Evolutionary conservation across 805 yeast genomes (phyloP).

Genomic region (Citeromyces matritensis): DNA sequence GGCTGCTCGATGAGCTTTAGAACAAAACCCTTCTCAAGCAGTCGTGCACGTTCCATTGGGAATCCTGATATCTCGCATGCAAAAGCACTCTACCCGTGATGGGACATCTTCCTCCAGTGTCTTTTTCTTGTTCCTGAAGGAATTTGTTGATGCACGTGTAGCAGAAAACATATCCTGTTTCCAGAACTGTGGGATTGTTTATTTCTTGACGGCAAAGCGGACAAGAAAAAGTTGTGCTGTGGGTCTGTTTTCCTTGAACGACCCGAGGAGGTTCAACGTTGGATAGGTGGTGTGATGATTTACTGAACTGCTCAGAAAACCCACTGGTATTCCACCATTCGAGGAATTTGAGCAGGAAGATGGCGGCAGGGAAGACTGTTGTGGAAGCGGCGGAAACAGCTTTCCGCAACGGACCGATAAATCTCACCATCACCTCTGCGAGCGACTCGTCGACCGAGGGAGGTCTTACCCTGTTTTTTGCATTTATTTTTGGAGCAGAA

Average conservation of each 20-base stretch:
- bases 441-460: conserved; percentile 22
- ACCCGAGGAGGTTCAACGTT: conserved; percentile 27
- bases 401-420: conserved; percentile 9
- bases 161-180: conserved; percentile 85
- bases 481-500: conserved; percentile 4
- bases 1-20: no score
- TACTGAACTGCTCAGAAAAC: conserved; percentile 42
- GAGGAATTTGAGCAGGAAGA: conserved; percentile 66
- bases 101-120: conserved; percentile 67
- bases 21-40: no score
- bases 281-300: conserved; percentile 25
- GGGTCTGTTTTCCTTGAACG: conserved; percentile 5
- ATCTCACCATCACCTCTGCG: conserved; percentile 5
- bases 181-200: conserved; percentile 73
- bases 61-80: no score
- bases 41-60: no score
- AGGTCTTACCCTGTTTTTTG: conserved; percentile 19
- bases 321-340: conserved; percentile 91
- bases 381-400: conserved; percentile 12
- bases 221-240: conserved; percentile 27
- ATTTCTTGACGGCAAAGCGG: conserved; percentile 55
- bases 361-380: conserved; percentile 63
- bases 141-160: conserved; percentile 70
- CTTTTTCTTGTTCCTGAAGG: conserved; percentile 25
- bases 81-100: conserved; percentile 58